Evolutionary conservation across 2,329 filamentous ascomycete species (phyloP).

Genomic region (Colletotrichum ledebouriae): DNA sequence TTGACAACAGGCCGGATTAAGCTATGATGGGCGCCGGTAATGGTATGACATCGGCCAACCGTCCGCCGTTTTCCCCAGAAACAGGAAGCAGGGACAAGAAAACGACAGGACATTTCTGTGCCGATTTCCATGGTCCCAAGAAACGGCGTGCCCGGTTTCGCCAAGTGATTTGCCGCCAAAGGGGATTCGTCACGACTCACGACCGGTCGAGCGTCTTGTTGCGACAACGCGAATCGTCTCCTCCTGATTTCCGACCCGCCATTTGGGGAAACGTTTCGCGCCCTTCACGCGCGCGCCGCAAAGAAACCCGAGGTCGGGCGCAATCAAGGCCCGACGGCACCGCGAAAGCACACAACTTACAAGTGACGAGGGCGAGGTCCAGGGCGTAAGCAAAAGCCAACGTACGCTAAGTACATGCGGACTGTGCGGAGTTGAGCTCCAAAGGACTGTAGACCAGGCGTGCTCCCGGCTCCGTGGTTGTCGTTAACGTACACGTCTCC

Average conservation of each 20-base stretch:
- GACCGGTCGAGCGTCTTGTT: background rate
- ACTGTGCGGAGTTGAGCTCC: background rate
- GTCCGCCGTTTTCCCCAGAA: slow-evolving; percentile 11
- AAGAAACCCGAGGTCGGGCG: background rate
- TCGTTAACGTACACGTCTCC: background rate
- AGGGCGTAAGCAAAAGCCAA: background rate
- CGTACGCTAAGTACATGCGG: background rate
- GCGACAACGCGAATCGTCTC: slow-evolving; percentile 14
- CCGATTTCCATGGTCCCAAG: slow-evolving; percentile 20
- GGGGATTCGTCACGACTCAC: too few species aligned
- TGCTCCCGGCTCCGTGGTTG: background rate
- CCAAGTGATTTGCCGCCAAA: background rate
- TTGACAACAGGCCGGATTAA: slow-evolving; percentile 8
- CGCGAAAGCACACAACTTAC: too few species aligned
- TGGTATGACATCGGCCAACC: background rate
- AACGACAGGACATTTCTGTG: slow-evolving; percentile 12
- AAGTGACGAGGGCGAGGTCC: background rate
- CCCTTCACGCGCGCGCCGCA: background rate
- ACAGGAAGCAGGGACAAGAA: slow-evolving; percentile 9
- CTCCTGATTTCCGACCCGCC: slow-evolving; percentile 21
- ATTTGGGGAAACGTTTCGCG: background rate
- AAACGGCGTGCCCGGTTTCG: background rate
- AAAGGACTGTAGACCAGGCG: background rate
- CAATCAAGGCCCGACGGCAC: too few species aligned
- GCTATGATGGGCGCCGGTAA: slow-evolving; percentile 18